Evolutionary conservation across 768 basidiomycete species (phyloP).

Genomic region (Boletus huronensis): DNA sequence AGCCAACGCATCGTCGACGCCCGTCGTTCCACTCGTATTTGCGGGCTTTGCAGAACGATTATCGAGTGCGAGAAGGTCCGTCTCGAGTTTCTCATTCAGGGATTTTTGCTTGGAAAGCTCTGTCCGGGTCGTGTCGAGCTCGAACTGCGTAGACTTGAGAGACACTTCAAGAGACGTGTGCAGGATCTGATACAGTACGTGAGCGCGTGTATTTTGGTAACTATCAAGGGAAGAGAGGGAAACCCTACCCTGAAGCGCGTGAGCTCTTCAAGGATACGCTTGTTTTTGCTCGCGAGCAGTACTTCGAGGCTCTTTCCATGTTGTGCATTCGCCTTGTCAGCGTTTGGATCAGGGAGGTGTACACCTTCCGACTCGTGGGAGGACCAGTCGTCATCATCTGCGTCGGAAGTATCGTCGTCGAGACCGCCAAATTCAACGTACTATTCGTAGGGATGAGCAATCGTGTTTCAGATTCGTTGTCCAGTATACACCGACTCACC

Average conservation of each 20-base stretch:
- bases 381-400: conserved; percentile 50
- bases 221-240: no score
- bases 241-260: conserved; percentile 77
- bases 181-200: conserved; percentile 54
- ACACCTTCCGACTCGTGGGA: conserved; percentile 46
- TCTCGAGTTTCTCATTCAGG: conserved; percentile 90
- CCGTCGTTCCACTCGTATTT: conserved; percentile 24
- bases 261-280: conserved; percentile 85
- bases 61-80: conserved; percentile 82
- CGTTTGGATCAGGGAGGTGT: conserved; percentile 84
- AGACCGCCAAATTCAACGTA: conserved; percentile 94
- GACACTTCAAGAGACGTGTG: conserved; percentile 78
- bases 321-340: conserved; percentile 73
- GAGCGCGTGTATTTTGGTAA: neutral
- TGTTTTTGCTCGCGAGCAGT: conserved; percentile 91
- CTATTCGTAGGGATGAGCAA: conserved; percentile 38
- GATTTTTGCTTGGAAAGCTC: conserved; percentile 76
- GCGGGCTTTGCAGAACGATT: conserved; percentile 31
- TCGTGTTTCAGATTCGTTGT: neutral
- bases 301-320: conserved; percentile 84
- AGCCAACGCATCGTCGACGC: conserved; percentile 58
- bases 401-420: conserved; percentile 55
- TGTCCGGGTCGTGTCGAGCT: conserved; percentile 52
- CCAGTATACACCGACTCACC: conserved; percentile 41
- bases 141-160: conserved; percentile 52